A percentile compares a stretch with the other conserved stretches of the same genome.
Conservation (phyloP, 2,329 filamentous ascomycete species). For the Diaporthe batatas region DNA sequence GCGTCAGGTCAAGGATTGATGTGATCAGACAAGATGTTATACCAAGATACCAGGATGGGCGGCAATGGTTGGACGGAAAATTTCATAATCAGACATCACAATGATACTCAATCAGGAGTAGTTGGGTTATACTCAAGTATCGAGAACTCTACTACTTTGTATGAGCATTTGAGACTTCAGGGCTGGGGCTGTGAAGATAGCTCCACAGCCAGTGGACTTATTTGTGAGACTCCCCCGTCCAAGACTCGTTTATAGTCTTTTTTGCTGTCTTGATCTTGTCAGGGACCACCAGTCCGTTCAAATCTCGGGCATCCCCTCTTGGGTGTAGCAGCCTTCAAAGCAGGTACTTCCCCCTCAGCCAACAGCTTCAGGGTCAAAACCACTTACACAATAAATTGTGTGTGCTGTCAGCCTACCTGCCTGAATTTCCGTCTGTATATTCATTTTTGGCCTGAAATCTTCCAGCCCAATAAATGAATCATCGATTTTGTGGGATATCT, state of each 20-base stretch:
- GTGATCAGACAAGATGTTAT: background rate
- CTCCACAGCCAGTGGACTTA: background rate
- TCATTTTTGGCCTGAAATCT: no score
- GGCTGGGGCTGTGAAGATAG: background rate
- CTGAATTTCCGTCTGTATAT: no score
- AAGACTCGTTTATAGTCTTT: no score
- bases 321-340: no score
- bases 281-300: no score
- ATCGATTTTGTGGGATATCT: background rate
- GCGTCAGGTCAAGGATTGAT: conserved; percentile 6
- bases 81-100: background rate
- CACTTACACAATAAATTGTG: no score
- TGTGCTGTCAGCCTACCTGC: no score
- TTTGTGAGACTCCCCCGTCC: background rate
- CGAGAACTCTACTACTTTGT: background rate
- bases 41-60: conserved; percentile 21
- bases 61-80: background rate
- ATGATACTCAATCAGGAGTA: background rate
- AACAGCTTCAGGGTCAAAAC: no score
- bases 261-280: background rate
- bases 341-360: no score
- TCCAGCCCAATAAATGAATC: background rate
- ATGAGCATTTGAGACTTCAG: no score
- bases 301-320: no score
- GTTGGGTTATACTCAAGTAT: background rate